Evolutionary conservation across 164 flowering plant species (phyloP).

Genomic region (Echeveria elegans): DNA sequence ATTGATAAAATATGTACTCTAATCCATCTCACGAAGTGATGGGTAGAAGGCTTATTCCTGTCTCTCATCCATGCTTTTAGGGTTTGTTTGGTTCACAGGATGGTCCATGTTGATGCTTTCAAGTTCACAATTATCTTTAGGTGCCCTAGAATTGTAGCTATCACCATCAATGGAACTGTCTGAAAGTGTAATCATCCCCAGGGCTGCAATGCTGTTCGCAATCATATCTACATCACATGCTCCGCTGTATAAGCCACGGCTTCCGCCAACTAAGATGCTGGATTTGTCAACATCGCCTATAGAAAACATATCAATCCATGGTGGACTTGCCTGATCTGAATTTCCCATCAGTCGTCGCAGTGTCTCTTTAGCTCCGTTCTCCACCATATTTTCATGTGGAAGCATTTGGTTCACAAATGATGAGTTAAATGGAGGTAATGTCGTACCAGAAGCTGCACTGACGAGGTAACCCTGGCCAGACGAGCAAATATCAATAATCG

Average conservation of each 20-base stretch:
- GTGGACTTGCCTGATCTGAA: conserved; percentile 42
- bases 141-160: background rate
- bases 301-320: conserved; percentile 41
- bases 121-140: conserved; percentile 9
- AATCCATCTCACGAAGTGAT: no score
- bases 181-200: conserved; percentile 33
- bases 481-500: conserved; percentile 80
- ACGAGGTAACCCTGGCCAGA: conserved; percentile 91
- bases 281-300: conserved; percentile 26
- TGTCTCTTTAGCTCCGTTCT: conserved; percentile 85
- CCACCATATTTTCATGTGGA: conserved; percentile 50
- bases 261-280: conserved; percentile 33
- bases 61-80: background rate
- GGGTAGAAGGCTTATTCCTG: background rate
- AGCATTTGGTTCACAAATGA: conserved; percentile 39
- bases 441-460: conserved; percentile 65
- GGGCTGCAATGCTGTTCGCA: conserved; percentile 31
- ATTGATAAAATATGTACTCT: background rate
- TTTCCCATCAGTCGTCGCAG: conserved; percentile 59
- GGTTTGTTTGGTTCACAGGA: background rate
- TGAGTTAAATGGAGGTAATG: conserved; percentile 55
- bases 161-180: conserved; percentile 14
- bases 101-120: background rate
- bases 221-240: conserved; percentile 31
- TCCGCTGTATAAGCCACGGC: conserved; percentile 52